Percentiles rank a stretch among this genome's conserved stretches.
Evolutionary conservation across 495 filamentous ascomycete genomes (phyloP).

Genomic region (Xylaria longipes): DNA sequence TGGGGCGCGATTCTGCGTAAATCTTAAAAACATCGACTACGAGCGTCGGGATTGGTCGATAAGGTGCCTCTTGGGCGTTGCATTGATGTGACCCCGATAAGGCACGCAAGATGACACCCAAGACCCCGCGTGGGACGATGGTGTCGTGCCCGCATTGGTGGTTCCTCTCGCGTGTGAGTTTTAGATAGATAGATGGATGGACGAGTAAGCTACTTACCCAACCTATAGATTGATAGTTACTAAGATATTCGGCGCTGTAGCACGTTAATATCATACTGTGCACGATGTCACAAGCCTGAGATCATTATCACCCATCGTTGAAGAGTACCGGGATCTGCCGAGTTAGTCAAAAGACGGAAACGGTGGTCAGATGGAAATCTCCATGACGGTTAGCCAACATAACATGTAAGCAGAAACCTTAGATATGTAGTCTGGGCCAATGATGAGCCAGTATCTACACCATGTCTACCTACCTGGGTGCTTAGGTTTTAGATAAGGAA

Average conservation of each 20-base stretch:
- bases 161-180: background rate
- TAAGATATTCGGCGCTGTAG: background rate
- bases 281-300: too few species aligned
- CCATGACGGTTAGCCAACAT: conserved; percentile 8
- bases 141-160: background rate
- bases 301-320: background rate
- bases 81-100: conserved; percentile 22
- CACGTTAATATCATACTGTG: too few species aligned
- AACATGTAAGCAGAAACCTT: conserved; percentile 18
- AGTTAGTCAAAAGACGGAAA: background rate
- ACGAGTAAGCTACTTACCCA: background rate
- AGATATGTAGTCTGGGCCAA: background rate
- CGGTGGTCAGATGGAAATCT: conserved; percentile 4
- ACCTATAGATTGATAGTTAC: background rate
- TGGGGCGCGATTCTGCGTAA: background rate
- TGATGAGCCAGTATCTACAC: background rate
- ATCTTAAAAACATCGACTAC: background rate
- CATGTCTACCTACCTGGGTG: background rate
- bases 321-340: background rate
- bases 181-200: background rate
- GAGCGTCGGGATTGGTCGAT: conserved; percentile 22
- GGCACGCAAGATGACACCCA: background rate
- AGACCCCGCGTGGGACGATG: background rate
- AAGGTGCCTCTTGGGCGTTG: conserved; percentile 8
- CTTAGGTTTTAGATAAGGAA: conserved; percentile 2